Base-by-base conservation (phyloP, 2,329 filamentous ascomycete genomes). In the Plectosphaerella cucumerina region DNA sequence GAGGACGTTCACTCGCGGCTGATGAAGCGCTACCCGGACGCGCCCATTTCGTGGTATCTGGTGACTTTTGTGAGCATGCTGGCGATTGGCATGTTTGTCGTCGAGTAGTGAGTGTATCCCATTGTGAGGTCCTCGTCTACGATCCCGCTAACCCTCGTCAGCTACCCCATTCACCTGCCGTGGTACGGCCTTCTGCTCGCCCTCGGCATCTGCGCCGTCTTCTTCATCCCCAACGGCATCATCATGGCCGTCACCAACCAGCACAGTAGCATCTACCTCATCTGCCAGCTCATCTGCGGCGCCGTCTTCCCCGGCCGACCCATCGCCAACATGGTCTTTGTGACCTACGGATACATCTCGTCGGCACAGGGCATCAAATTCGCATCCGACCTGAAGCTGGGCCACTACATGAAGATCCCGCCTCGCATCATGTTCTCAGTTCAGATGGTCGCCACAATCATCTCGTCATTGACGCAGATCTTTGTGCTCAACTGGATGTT, bases 201-300 rank as follows among this genome's bases (percentile, higher is more conserved):
- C 1, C 77, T 96, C 2, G 81, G 76, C 22, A 90, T 95, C 49
- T 90, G 89, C 54, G 84, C 85, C 18, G 68, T 93, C 50, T 86
- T 95, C 54, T 95, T 95, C 71, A 90, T 96, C 53, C 90, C 90
- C 11, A 93, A 94, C 56, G 90, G 90, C 54, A 94, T 95, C 64
- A 88, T 96, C 61, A 95, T 94, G 88, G 90, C 90, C 15, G 90
- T 95, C 58, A 95, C 90, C 10, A 95, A 94, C 65, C 89, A 93
- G 64, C 89, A 94, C 67, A 90, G 85, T 67, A 90, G 86, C 66
- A 89, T 93, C 58, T 94, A 93, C 65, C 78, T 94, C 34, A 89
- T 94, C 60, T 93, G 89, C 65, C 90, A 94, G 68, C 79, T 95
- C 51, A 85, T 94, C 56, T 93, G 89, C 56, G 90, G 90, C 49